Evolutionary conservation across 2,329 filamentous ascomycete species (phyloP).

Genomic region (Clarireedia homoeocarpa): DNA sequence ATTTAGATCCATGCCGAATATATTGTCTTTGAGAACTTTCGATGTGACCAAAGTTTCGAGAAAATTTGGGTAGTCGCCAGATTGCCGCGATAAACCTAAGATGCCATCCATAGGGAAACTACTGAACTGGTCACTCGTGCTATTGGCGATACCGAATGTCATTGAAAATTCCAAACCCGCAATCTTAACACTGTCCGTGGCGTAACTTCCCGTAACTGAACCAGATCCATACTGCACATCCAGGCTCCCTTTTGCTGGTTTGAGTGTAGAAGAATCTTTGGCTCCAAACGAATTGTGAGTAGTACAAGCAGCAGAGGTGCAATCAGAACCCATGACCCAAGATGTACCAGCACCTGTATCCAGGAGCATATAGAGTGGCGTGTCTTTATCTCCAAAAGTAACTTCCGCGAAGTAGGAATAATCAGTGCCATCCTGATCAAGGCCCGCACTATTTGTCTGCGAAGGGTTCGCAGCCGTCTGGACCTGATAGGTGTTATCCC

Average conservation of each 20-base stretch:
- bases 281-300: conserved; percentile 64
- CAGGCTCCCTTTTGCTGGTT: conserved; percentile 47
- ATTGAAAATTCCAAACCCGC: conserved; percentile 57
- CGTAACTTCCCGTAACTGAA: conserved; percentile 57
- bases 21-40: conserved; percentile 52
- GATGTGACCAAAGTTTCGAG: conserved; percentile 52
- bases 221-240: conserved; percentile 71
- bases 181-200: conserved; percentile 58
- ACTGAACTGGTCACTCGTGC: conserved; percentile 65
- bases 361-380: conserved; percentile 52
- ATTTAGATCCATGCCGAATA: conserved; percentile 65
- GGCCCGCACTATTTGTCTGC: conserved; percentile 42
- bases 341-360: conserved; percentile 65
- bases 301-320: conserved; percentile 56
- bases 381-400: conserved; percentile 45
- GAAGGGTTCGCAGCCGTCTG: conserved; percentile 32
- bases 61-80: conserved; percentile 52
- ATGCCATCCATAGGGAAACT: conserved; percentile 85
- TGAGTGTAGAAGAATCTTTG: conserved; percentile 56
- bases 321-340: conserved; percentile 74
- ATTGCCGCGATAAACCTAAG: conserved; percentile 63
- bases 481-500: conserved; percentile 18
- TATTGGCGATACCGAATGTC: conserved; percentile 64
- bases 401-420: conserved; percentile 57
- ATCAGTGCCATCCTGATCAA: conserved; percentile 58